Evolutionary conservation across 768 basidiomycete genomes (phyloP), one percentile per base, ranked within the genome.

Genomic region (Lactarius trivialis): DNA sequence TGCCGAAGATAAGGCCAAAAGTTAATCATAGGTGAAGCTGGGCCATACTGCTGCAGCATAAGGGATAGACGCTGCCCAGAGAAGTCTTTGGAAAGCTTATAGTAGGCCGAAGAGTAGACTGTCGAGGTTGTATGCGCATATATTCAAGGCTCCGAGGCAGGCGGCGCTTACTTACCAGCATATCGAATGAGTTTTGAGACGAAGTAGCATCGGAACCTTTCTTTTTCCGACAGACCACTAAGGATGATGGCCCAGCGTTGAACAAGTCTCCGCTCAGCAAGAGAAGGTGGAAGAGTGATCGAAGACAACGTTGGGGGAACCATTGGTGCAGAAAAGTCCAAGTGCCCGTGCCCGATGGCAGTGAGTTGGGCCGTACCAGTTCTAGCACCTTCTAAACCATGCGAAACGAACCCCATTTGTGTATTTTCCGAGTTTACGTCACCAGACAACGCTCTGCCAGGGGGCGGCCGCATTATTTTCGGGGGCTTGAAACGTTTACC

Each of bases 1-100:
- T 74, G 68, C 30, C 71, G 72, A 36, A 90, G 76, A 70, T 90
- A 90, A 7, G 88, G 86, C 89, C 89, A 91, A 69, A 86, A 75
- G 65, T 90, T 83, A 0, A 78, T 82, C 73, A 78, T 83, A 19
- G 75, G 77, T 15, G 56, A 24, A 61, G 71, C 17, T 79, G 71
- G 66, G 14, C 36, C n/a, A n/a, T n/a, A n/a, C n/a, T n/a, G n/a
- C n/a, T n/a, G n/a, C n/a, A n/a, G n/a, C n/a, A n/a, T n/a, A n/a
- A n/a, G n/a, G n/a, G 74, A 72, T 48, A 84, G 72, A 50, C 86
- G 80, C 28, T 64, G 66, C 8, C 89, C 89, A 26, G 75, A 49
- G 68, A 81, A 88, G 17, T 75, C 60, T 26, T 71, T 74, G 17
- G 55, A 64, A 9, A 91, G 76, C 37, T 80, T 78, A 56, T 78